Conservation (phyloP, 2,329 filamentous ascomycete species). For the Neoascochyta sp. region DNA sequence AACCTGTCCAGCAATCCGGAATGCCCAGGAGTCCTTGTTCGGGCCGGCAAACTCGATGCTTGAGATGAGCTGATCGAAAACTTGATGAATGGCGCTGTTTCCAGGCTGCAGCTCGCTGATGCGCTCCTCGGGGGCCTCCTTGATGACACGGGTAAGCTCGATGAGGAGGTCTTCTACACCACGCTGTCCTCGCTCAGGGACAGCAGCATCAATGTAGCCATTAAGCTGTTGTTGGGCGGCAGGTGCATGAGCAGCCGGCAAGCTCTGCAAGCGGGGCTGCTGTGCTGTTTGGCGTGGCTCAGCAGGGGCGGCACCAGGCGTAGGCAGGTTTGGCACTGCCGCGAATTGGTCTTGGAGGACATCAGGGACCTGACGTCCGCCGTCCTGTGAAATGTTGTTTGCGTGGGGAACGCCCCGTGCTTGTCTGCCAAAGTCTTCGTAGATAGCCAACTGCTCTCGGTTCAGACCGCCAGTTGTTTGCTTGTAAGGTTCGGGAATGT, state of each 20-base stretch:
- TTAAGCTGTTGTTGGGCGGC: constrained; percentile 53
- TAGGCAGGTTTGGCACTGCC: constrained; percentile 58
- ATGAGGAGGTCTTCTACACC: constrained; percentile 54
- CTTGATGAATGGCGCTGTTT: constrained; percentile 53
- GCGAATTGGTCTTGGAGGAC: constrained; percentile 60
- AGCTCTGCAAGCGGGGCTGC: constrained; percentile 41
- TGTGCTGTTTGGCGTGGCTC: constrained; percentile 57
- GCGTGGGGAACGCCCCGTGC: constrained; percentile 61
- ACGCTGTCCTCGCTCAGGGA: constrained; percentile 40
- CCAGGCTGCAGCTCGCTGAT: constrained; percentile 54
- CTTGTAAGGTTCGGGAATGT: constrained; percentile 90
- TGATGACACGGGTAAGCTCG: constrained; percentile 55
- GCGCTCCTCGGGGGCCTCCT: constrained; percentile 56
- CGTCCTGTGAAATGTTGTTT: constrained; percentile 56
- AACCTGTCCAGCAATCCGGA: constrained; percentile 54
- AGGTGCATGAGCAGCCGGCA: constrained; percentile 32
- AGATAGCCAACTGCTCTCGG: constrained; percentile 88
- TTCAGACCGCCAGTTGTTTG: constrained; percentile 80
- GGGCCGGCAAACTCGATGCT: constrained; percentile 51
- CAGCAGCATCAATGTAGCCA: constrained; percentile 53
- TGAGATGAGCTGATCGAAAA: constrained; percentile 56
- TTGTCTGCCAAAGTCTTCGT: constrained; percentile 91
- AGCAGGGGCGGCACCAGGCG: constrained; percentile 59
- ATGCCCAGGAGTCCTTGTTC: constrained; percentile 55
- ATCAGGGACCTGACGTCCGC: constrained; percentile 58